Conservation (phyloP, 805 yeast genomes). For the Monosporozyma yasuniensis region DNA sequence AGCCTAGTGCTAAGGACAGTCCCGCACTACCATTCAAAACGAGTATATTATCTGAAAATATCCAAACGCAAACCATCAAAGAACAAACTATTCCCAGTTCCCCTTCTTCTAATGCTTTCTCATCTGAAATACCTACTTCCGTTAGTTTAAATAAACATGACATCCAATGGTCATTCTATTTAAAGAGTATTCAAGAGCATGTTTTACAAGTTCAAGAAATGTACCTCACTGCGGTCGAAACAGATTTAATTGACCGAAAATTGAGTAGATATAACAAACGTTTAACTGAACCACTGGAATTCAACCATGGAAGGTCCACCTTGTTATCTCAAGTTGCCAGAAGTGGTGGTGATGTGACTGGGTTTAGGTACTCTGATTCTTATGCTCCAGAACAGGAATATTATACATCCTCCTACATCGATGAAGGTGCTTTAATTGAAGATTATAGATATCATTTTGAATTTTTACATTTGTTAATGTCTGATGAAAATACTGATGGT, state of each 20-base stretch:
- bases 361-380: conserved; percentile 31
- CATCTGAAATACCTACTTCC: neutral
- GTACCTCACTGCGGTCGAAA: conserved; percentile 35
- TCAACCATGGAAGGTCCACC: conserved; percentile 28
- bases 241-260: conserved; percentile 43
- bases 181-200: conserved; percentile 51
- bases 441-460: conserved; percentile 15
- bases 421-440: conserved; percentile 12
- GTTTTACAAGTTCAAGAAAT: conserved; percentile 50
- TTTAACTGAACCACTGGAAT: conserved; percentile 39
- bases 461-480: conserved; percentile 2
- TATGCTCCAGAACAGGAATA: conserved; percentile 25
- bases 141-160: conserved; percentile 40
- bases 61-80: conserved; percentile 1
- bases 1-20: neutral
- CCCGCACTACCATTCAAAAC: neutral
- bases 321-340: conserved; percentile 38
- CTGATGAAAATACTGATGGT: conserved; percentile 3
- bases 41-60: neutral
- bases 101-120: conserved; percentile 14
- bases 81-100: neutral
- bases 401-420: conserved; percentile 19
- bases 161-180: conserved; percentile 47
- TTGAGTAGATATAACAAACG: conserved; percentile 41
- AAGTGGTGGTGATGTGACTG: conserved; percentile 36